Base-by-base conservation (phyloP, 2,329 filamentous ascomycete species). In the Xylaria digitata region DNA sequence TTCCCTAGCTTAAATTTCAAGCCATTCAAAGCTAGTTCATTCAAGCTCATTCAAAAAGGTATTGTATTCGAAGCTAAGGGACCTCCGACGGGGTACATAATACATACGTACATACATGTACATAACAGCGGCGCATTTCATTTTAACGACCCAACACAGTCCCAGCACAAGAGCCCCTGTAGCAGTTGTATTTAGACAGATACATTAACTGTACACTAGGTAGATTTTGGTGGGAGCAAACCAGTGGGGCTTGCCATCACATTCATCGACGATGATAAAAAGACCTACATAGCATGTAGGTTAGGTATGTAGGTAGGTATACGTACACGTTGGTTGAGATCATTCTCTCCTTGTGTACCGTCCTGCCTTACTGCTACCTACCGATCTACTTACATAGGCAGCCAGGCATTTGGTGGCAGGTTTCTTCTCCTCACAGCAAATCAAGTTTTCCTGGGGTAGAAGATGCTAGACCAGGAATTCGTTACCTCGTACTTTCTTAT, bases 171-270 rank as follows among this genome's bases (percentile, higher is more conserved):
- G n/a, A n/a, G n/a, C n/a, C n/a, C n/a, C n/a, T n/a, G n/a, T 37
- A 37, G 34, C 30, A 13, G 30, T 9, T 34, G 26, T 15, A 34
- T n/a, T 6, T 30, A 34, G 17, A 15, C 7, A 17, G 11, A 50
- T 32, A 53, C 32, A 21, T 23, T 23, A 9, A 37, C 19, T 13
- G n/a, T 40, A 37, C 5, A 9, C 2, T 53, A 30, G 49, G 32
- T 37, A 53, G 37, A 46, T 61, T 30, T 52, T 45, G 62, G 61
- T 52, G 49, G 49, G 37, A 61, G 53, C 53, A 34, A n/a, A 23
- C 11, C 4, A 45, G 61, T 63, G 61, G 61, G 37, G 37, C 23
- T 6, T 17, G 15, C 13, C 37, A 30, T 23, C 37, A 30, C 37
- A 43, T 19, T 9, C 53, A 55, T 55, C 53, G 21, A 55, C 37